Conservation (phyloP, 2,329 filamentous ascomycete genomes). For the Aspergillus quadrilineatus region DNA sequence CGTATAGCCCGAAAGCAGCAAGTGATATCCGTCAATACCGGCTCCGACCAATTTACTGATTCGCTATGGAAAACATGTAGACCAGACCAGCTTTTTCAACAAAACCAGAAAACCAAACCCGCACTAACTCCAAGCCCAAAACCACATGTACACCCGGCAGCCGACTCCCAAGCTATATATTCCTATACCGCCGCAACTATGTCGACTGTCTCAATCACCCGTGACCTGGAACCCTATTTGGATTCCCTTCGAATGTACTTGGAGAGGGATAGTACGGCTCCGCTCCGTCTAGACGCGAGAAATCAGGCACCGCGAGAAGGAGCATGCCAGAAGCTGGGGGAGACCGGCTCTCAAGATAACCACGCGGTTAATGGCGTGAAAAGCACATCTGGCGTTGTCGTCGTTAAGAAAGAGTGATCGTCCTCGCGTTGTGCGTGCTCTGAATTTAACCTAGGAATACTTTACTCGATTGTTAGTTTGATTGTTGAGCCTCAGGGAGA, state of each 20-base stretch:
- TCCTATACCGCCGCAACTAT: conserved; percentile 14
- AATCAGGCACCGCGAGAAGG: background rate
- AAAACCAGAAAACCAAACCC: background rate
- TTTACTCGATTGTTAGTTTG: conserved; percentile 16
- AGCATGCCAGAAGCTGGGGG: background rate
- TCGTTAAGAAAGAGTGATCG: background rate
- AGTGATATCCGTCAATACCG: conserved; percentile 12
- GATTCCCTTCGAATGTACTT: conserved; percentile 32
- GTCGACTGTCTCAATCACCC: conserved; percentile 33
- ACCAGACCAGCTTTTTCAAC: conserved; percentile 11
- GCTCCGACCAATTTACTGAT: conserved; percentile 22
- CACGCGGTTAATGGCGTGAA: background rate
- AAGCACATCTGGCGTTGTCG: background rate
- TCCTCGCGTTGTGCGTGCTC: background rate
- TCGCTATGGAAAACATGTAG: conserved; percentile 2
- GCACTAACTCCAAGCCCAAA: conserved; percentile 5
- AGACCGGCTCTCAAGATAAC: background rate
- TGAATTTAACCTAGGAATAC: conserved; percentile 42
- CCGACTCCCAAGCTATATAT: too few relatives aligned
- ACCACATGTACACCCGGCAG: too few relatives aligned
- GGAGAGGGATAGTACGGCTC: conserved; percentile 7
- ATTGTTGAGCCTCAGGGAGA: background rate
- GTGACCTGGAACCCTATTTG: conserved; percentile 31
- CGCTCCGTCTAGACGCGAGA: conserved; percentile 1
- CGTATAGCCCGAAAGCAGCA: conserved; percentile 11